Evolutionary conservation across 2,329 filamentous ascomycete genomes (phyloP).

Genomic region (Truncatella angustata): DNA sequence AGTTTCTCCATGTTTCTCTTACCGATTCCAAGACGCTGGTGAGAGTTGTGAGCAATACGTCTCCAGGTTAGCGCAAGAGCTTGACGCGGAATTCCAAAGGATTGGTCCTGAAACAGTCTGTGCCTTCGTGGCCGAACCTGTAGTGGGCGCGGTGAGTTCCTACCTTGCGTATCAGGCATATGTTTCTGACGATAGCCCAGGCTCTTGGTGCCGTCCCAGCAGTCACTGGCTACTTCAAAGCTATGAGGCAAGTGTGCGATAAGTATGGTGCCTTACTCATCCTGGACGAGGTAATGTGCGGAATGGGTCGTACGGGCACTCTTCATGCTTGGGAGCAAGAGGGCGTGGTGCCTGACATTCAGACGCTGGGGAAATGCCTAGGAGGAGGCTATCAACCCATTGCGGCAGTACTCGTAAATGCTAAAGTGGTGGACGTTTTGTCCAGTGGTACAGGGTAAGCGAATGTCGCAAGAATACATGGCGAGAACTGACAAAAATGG

Average conservation of each 20-base stretch:
- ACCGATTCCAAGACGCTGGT: constrained; percentile 48
- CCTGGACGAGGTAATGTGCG: constrained; percentile 76
- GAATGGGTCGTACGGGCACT: constrained; percentile 31
- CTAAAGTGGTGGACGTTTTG: constrained; percentile 46
- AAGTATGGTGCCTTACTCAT: constrained; percentile 73
- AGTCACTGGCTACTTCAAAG: constrained; percentile 66
- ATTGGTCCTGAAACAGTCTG: constrained; percentile 65
- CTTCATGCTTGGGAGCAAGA: constrained; percentile 55
- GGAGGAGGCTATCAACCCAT: constrained; percentile 63
- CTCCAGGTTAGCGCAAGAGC: constrained; percentile 56
- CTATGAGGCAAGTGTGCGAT: constrained; percentile 66
- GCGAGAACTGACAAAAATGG: no score
- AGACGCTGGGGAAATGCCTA: constrained; percentile 65
- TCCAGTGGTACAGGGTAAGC: constrained; percentile 34
- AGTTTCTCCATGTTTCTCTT: constrained; percentile 67
- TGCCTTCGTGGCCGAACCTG: constrained; percentile 71
- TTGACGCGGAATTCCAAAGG: constrained; percentile 64
- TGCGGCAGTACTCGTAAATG: constrained; percentile 56
- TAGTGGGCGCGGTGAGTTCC: constrained; percentile 64
- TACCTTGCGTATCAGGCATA: no score
- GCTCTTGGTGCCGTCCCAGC: constrained; percentile 65
- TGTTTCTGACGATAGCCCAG: constrained; percentile 8
- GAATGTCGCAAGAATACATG: no score
- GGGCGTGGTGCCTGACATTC: constrained; percentile 59
- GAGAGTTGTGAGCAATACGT: constrained; percentile 63